Percentiles rank a stretch among this genome's conserved stretches.
Evolutionary conservation across 2,329 filamentous ascomycete genomes (phyloP).

Genomic region (Laburnicola sp.): DNA sequence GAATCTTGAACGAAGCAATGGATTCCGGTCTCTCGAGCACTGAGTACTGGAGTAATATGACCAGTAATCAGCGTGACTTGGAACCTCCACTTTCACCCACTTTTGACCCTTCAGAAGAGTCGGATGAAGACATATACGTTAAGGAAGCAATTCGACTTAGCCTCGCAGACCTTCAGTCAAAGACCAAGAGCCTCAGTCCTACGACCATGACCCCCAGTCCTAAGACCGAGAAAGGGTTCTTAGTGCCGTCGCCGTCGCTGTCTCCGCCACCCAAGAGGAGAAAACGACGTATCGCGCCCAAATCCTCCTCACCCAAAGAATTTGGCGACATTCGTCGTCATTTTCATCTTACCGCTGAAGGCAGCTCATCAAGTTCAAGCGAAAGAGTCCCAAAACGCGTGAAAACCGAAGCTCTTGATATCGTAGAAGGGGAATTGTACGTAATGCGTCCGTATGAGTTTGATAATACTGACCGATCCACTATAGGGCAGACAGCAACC

Average conservation of each 20-base stretch:
- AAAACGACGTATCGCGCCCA: not conserved
- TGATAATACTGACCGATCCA: not conserved
- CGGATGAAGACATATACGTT: not conserved
- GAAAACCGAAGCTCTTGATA: constrained; percentile 12
- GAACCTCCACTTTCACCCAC: not conserved
- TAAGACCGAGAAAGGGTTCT: too few species aligned
- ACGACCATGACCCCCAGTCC: too few species aligned
- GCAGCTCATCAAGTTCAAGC: not conserved
- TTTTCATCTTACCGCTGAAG: not conserved
- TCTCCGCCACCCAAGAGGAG: too few species aligned
- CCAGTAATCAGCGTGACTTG: not conserved
- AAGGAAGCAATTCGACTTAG: not conserved
- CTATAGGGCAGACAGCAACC: constrained; percentile 18
- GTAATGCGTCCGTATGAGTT: not conserved
- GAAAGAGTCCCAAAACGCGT: not conserved
- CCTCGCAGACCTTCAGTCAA: not conserved
- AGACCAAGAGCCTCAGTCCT: not conserved
- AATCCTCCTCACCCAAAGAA: not conserved
- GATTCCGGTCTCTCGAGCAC: not conserved
- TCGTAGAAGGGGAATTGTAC: constrained; percentile 26
- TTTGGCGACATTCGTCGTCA: not conserved
- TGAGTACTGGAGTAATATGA: constrained; percentile 3
- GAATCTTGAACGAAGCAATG: not conserved
- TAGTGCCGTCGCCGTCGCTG: too few species aligned
- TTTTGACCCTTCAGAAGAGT: not conserved